Conservation (phyloP, 768 basidiomycete species). For the Trichaptum fuscoviolaceum region DNA sequence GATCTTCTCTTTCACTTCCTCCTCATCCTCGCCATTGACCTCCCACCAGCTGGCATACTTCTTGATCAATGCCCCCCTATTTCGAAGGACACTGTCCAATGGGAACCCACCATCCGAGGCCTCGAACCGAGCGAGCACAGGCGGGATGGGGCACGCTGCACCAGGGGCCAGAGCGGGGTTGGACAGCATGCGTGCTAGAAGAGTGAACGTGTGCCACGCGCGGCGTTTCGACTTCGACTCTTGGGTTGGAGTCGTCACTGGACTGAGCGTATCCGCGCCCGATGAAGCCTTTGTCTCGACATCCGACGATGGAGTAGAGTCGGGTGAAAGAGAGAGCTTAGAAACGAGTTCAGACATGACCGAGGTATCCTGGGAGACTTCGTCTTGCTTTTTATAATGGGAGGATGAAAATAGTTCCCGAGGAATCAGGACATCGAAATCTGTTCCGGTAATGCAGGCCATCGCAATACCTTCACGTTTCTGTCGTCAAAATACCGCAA, state of each 20-base stretch:
- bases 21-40: neutral
- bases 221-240: constrained; percentile 12
- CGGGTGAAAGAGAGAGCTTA: too few species aligned
- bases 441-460: constrained; percentile 41
- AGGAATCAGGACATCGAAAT: constrained; percentile 31
- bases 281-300: too few species aligned
- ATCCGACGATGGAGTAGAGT: too few species aligned
- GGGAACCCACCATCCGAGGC: constrained; percentile 5
- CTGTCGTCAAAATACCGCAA: neutral
- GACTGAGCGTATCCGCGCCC: neutral
- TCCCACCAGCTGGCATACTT: neutral
- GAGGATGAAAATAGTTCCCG: constrained; percentile 17
- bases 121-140: neutral
- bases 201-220: constrained; percentile 40
- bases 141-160: constrained; percentile 1
- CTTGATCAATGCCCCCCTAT: neutral
- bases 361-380: too few species aligned
- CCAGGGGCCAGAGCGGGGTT: constrained; percentile 28
- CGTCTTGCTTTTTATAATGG: too few species aligned
- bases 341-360: too few species aligned
- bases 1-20: neutral
- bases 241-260: neutral
- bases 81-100: neutral
- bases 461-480: constrained; percentile 47
- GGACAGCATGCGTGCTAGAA: constrained; percentile 49